These are phyloP conservation scores for Camellia japonica DNA, from an alignment of 148 eudicot genomes.

Conservation along the genomic window DNA sequence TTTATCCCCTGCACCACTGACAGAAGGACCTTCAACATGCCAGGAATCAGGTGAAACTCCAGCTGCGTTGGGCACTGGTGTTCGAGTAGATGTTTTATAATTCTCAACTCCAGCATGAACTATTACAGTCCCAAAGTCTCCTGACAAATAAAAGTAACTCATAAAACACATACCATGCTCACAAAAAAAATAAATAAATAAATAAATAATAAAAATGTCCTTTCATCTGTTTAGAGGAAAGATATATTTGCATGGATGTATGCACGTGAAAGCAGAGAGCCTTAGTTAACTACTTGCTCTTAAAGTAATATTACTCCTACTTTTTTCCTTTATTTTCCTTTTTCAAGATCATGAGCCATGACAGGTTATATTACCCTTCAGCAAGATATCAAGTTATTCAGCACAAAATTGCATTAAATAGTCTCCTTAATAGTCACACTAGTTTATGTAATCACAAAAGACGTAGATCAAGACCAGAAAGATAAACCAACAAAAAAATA, in stretches of 20 bases:
- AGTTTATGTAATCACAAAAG: background rate
- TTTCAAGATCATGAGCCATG: too few species aligned
- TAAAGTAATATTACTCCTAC: too few species aligned
- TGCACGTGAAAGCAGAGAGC: background rate
- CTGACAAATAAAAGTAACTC: constrained; percentile 36
- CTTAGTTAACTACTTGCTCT: background rate
- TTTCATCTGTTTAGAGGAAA: background rate
- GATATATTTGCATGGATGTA: background rate
- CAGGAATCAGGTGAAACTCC: constrained; percentile 34
- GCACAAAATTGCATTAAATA: background rate
- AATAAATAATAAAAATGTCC: too few species aligned
- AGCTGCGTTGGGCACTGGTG: constrained; percentile 16
- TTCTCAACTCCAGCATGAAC: constrained; percentile 65
- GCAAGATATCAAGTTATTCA: background rate
- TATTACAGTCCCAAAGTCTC: constrained; percentile 84
- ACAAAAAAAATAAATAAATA: background rate
- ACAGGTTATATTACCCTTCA: too few species aligned
- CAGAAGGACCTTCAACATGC: constrained; percentile 31
- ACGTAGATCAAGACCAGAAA: background rate
- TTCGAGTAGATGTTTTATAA: constrained; percentile 37
- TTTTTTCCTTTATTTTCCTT: too few species aligned
- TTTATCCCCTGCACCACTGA: constrained; percentile 40
- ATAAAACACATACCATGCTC: background rate
- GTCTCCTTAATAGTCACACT: background rate
- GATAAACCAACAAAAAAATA: background rate